Evolutionary conservation across 345 rosid genomes (phyloP), one percentile per base, ranked within the genome.

Genomic region (Eucalyptus coolabah): DNA sequence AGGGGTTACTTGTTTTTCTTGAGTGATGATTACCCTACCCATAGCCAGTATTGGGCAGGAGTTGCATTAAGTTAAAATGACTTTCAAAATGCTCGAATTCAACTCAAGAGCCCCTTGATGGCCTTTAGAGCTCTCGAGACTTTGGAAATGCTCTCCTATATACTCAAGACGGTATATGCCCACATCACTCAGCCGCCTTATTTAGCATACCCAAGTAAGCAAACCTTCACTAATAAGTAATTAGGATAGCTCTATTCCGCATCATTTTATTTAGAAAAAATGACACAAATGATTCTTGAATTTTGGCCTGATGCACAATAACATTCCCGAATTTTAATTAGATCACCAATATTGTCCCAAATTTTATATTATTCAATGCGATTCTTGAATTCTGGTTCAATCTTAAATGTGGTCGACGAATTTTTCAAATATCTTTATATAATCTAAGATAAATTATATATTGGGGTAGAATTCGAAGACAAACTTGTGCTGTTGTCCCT

Each of bases 291-390:
- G 4, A 0, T 60, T 3, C 4, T 13, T 60, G 17, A 60, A 60
- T 28, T 28, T 28, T 13, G 8, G 1, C 13, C 8, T 28, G 0
- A 63, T 0, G 0, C 6, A 3, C 4, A 28, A 30, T 12, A 2
- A 0, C 0, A 0, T 13, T 1, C 0, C 8, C 2, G 0, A 59
- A 2, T 1, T 59, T 59, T 59, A 12, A 59, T 59, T 59, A 5
- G 53, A 50, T 2, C 53, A 50, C 8, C 1, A 60, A 60, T 12
- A 1, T 1, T 2, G 0, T 28, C 0, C 0, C 0, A 0, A 60
- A 28, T 28, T 28, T 30, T 30, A 63, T 28, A 6, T 12, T 2
- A 1, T 63, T 6, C 9, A 63, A 28, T 12, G 2, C 0, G 3
- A 13, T 30, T 2, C 4, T 13, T 12, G 1, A 3, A 60, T 0